phyloP scores from a whole-genome alignment of 306 rosid species.

The Lupinus albus region DNA sequence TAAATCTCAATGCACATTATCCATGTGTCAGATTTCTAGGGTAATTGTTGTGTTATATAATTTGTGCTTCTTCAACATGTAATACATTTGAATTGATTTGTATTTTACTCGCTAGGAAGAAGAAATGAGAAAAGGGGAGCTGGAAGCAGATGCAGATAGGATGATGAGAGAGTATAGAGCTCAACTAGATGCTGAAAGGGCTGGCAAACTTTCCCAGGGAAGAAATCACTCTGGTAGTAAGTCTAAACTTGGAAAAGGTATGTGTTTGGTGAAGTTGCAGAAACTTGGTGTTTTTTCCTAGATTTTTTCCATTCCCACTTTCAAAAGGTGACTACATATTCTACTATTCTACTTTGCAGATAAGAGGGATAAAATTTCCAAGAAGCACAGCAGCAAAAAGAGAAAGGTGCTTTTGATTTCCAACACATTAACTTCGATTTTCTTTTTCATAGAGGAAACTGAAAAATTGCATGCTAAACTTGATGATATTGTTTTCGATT shows the following conservation, averaged over 20 bases:
- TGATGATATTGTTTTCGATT: not conserved
- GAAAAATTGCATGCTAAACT: conserved; percentile 18
- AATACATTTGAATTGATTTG: conserved; percentile 20
- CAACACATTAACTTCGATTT: conserved; percentile 5
- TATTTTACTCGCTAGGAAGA: conserved; percentile 69
- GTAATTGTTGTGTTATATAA: conserved; percentile 4
- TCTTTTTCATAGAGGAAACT: conserved; percentile 17
- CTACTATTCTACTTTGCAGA: conserved; percentile 54
- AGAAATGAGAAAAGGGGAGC: conserved; percentile 84
- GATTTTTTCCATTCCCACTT: conserved; percentile 9
- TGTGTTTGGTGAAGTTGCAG: conserved; percentile 28
- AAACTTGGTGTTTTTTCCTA: conserved; percentile 17
- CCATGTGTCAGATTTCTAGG: conserved; percentile 30
- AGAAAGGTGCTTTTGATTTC: conserved; percentile 69
- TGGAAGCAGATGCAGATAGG: conserved; percentile 89
- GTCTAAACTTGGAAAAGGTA: conserved; percentile 75
- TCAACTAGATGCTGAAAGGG: conserved; percentile 95
- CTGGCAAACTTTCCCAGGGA: conserved; percentile 87
- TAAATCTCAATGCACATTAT: not conserved
- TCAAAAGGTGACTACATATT: conserved; percentile 36
- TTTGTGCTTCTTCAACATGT: conserved; percentile 25
- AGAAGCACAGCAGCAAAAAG: conserved; percentile 90
- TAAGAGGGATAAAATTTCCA: conserved; percentile 71
- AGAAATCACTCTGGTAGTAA: conserved; percentile 78
- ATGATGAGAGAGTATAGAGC: conserved; percentile 99